Base-by-base conservation (phyloP, 371 early-diverging fungal species). In the Mucor mucedo region DNA sequence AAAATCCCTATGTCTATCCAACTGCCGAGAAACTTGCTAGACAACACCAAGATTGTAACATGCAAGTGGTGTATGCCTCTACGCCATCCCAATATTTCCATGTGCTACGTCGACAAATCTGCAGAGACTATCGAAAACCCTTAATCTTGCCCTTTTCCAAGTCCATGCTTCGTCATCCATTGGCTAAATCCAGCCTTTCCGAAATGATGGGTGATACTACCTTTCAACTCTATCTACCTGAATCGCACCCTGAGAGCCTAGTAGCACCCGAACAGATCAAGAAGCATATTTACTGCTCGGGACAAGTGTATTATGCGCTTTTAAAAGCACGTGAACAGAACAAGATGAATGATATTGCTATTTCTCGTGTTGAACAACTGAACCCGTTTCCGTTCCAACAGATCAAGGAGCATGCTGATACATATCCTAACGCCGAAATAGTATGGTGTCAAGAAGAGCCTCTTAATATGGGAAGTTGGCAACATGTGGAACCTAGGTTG, bases 71-170 rank as follows among this genome's bases (percentile, higher is more conserved):
- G n/a, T 94, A 97, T 79, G 91, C 93, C 39, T 91, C 97, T 30
- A 95, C 96, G 7, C 98, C 98, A 6, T 89, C 93, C 58, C 95
- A 97, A 76, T 97, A 94, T 85, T 98, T 95, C 92, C 98, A 98
- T 70, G 94, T 83, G 5, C 82, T 98, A 65, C 89, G 98, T 62
- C 89, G 98, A 63, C 98, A 98, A 82, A 89, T 97, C 68, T 87
- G 91, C 83, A 92, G 98, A 66, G 94, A 96, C 68, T 98, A 93
- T 91, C 87, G 98, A 72, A 98, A 97, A 83, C 98, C 98, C n/a
- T 60, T 69, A 72, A 87, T 98, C 59, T 80, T 92, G 50, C 88
- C 95, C 69, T 91, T 88, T 69, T 95, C 97, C 65, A 98, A 98
- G 83, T 84, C 89, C 64, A 84, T 98, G 74, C 89, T 98, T 58